Conservation (phyloP, 306 rosid species). For the Rosa multiflora region DNA sequence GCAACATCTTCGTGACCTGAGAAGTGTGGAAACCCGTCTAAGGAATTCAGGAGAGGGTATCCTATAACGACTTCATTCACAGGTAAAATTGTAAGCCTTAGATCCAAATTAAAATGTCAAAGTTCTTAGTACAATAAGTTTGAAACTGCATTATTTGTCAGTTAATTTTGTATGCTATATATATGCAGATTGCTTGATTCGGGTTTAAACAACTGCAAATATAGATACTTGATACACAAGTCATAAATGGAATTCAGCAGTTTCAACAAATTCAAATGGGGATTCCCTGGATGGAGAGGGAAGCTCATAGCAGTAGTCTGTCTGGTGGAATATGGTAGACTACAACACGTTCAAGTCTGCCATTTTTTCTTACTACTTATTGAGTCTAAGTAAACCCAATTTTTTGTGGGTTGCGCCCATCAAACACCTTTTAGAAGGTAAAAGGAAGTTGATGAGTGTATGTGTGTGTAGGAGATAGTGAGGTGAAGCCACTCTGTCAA, state of each 20-base stretch:
- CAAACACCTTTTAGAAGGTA: slow-evolving; percentile 42
- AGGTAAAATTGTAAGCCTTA: slow-evolving; percentile 39
- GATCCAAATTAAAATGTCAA: neutral
- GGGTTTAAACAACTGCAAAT: slow-evolving; percentile 35
- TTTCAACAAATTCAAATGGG: slow-evolving; percentile 30
- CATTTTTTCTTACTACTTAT: slow-evolving; percentile 17
- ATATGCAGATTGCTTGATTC: slow-evolving; percentile 40
- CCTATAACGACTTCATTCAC: slow-evolving; percentile 34
- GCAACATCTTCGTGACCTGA: slow-evolving; percentile 92
- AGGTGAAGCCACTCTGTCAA: slow-evolving; percentile 56
- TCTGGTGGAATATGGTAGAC: slow-evolving; percentile 46
- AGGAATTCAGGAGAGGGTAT: slow-evolving; percentile 50
- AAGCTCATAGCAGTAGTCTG: slow-evolving; percentile 44
- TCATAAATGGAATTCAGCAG: slow-evolving; percentile 37
- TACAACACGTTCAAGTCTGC: slow-evolving; percentile 43
- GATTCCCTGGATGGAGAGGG: slow-evolving; percentile 64
- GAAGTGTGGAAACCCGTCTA: slow-evolving; percentile 69
- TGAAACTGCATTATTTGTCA: neutral
- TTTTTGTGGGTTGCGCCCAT: slow-evolving; percentile 60
- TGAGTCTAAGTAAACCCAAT: slow-evolving; percentile 56
- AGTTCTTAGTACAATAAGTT: neutral
- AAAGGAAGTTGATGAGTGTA: slow-evolving; percentile 51
- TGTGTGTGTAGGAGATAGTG: slow-evolving; percentile 50
- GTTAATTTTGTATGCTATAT: slow-evolving; percentile 1
- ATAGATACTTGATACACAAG: slow-evolving; percentile 20